phyloP scores from a whole-genome alignment of 1,139 yeast genomes.

The Yueomyces sp. region DNA sequence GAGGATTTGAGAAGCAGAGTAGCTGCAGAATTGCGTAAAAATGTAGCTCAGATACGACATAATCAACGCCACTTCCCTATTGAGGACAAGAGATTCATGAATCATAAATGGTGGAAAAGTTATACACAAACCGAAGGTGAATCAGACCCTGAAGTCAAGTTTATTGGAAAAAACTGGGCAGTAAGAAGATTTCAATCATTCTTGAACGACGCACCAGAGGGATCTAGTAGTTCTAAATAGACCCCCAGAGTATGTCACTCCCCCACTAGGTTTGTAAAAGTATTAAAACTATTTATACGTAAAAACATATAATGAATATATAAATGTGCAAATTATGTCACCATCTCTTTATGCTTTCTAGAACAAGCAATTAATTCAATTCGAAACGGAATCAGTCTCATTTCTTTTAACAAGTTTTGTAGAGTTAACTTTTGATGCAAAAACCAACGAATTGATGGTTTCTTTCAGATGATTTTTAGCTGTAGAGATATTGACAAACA shows the following conservation, averaged over 20 bases:
- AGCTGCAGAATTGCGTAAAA: slow-evolving; percentile 54
- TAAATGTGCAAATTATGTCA: too few relatives aligned
- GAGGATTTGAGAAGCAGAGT: slow-evolving; percentile 51
- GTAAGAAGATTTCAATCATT: slow-evolving; percentile 52
- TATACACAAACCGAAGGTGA: slow-evolving; percentile 54
- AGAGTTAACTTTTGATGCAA: slow-evolving; percentile 70
- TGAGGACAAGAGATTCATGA: slow-evolving; percentile 52
- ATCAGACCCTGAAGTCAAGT: slow-evolving; percentile 53
- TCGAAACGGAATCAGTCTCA: too few relatives aligned
- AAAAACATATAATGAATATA: too few relatives aligned
- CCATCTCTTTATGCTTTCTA: too few relatives aligned
- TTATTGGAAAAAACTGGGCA: slow-evolving; percentile 74
- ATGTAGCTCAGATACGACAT: slow-evolving; percentile 48
- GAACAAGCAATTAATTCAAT: too few relatives aligned
- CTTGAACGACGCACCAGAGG: slow-evolving; percentile 23
- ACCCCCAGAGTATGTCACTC: too few relatives aligned
- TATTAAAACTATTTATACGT: not conserved
- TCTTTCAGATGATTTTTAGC: slow-evolving; percentile 51
- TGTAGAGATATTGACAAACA: slow-evolving; percentile 89
- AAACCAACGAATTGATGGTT: slow-evolving; percentile 71
- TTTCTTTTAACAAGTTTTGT: slow-evolving; percentile 10
- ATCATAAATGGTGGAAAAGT: slow-evolving; percentile 60
- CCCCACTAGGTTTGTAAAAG: not conserved
- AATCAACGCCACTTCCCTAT: slow-evolving; percentile 36
- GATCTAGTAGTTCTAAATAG: slow-evolving; percentile 1